Base-by-base conservation (phyloP, 1,284 basidiomycete genomes). In the Boletellus sp. region DNA sequence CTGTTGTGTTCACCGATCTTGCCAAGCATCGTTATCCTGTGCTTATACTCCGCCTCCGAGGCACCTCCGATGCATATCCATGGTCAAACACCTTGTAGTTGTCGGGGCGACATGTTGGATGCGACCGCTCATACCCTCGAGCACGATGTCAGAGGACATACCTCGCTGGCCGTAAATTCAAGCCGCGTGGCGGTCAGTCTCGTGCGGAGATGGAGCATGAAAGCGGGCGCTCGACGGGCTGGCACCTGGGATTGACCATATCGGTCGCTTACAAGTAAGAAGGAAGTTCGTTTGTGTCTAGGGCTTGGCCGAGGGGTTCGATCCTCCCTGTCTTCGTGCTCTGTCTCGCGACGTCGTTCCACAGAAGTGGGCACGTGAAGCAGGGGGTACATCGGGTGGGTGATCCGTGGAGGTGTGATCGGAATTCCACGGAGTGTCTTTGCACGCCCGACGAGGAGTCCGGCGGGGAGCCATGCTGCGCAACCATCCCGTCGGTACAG, bases 341-440 rank as follows among this genome's bases (percentile, higher is more conserved):
- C 39, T 62, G 54, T 57, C 49, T 58, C 38, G 51, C 49, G 38
- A 34, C 10, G 32, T 49, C 55, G 32, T 20, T 33, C 47, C 49
- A 52, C 9, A 41, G 57, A 60, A 57, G 54, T 47, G 45, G 17
- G 36, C 41, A 53, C 52, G 49, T 49, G 56, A 49, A 58, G 48
- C 36, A 16, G 44, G 39, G 46, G 23, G 48, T 42, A 49, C 43
- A 50, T 58, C 45, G 41, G 33, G 20, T 21, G 14, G 20, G n/a
- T 36, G 41, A 17, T 33, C 42, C 49, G 40, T 52, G 47, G 48
- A 42, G 45, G 53, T 27, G 17, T 43, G 3, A 41, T 38, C 50
- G 61, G 55, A 55, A 49, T 40, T 61, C 58, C 63, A 65, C 59
- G 61, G 59, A 45, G 42, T 40, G 19, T 43, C 33, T 30, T 37